Percentiles rank a stretch among this genome's conserved stretches.
These are phyloP conservation scores for Globisporangium okanoganense DNA, from an alignment of 352 stramenopile genomes.

Conservation along the genomic window DNA sequence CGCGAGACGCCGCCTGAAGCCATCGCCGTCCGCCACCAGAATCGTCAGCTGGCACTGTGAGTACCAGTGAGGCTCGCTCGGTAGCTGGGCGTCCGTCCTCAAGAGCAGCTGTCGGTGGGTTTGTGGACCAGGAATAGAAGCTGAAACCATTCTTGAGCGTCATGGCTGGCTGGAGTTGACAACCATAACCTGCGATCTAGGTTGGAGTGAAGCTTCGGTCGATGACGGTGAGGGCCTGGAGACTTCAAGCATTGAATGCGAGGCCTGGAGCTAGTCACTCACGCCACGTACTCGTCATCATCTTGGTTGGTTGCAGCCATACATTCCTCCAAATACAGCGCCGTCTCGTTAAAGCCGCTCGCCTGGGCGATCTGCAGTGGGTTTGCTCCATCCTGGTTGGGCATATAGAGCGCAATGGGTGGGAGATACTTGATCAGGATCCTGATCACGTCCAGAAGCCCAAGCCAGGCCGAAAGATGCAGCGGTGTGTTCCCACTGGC, in stretches of 20 bases:
- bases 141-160: background rate
- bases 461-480: slow-evolving; percentile 52
- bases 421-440: slow-evolving; percentile 38
- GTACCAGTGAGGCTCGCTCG: too few species aligned
- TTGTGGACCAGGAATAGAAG: background rate
- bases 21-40: background rate
- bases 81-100: background rate
- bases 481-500: slow-evolving; percentile 59
- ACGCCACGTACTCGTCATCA: background rate
- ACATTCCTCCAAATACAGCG: slow-evolving; percentile 18
- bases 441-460: slow-evolving; percentile 23
- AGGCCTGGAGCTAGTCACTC: background rate
- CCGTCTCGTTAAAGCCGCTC: slow-evolving; percentile 21
- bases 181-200: too few species aligned
- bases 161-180: background rate
- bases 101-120: too few species aligned
- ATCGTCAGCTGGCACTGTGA: background rate
- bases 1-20: background rate
- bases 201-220: too few species aligned
- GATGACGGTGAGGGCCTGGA: too few species aligned
- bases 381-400: slow-evolving; percentile 47
- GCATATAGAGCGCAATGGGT: slow-evolving; percentile 44
- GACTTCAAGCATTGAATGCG: too few species aligned
- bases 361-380: slow-evolving; percentile 36
- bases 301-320: slow-evolving; percentile 5